Evolutionary conservation across 768 basidiomycete genomes (phyloP).

Genomic region (Calocybe gangraenosa): DNA sequence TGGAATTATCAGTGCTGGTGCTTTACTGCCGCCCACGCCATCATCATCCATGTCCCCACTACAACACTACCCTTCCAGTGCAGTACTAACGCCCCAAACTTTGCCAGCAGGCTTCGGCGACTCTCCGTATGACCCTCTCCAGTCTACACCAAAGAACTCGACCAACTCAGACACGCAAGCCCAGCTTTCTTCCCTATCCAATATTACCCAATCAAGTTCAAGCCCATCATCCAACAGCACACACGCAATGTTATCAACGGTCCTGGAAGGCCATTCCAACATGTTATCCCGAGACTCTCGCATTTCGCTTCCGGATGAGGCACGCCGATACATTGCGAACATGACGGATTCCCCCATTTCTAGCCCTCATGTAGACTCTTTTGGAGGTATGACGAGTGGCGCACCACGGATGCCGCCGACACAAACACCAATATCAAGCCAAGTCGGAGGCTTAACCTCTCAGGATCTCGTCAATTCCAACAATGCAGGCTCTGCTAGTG

Average conservation of each 20-base stretch:
- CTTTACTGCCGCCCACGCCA: conserved; percentile 9
- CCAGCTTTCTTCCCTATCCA: conserved; percentile 16
- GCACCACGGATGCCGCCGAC: conserved; percentile 1
- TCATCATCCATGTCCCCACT: conserved; percentile 1
- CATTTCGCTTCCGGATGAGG: conserved; percentile 73
- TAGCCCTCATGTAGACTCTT: conserved; percentile 44
- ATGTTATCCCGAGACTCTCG: conserved; percentile 57
- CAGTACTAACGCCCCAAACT: conserved; percentile 16
- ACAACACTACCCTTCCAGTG: conserved; percentile 9
- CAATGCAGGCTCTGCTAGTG: conserved; percentile 12
- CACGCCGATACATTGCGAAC: conserved; percentile 64
- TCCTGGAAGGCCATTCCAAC: conserved; percentile 29
- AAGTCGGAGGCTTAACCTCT: conserved; percentile 1
- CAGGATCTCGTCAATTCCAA: conserved; percentile 1
- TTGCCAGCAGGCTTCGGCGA: conserved; percentile 17
- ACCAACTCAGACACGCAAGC: conserved; percentile 7
- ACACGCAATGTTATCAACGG: conserved; percentile 26
- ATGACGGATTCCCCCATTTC: conserved; percentile 61
- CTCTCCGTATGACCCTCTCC: conserved; percentile 11
- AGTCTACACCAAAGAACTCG: conserved; percentile 5
- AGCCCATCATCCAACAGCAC: conserved; percentile 16
- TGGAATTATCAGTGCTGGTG: conserved; percentile 17
- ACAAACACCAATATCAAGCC: conserved; percentile 5
- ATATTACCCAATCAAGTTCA: conserved; percentile 16
- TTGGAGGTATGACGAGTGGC: conserved; percentile 22